Base-by-base conservation (phyloP, 2,329 filamentous ascomycete species). In the Cercospora sp. region DNA sequence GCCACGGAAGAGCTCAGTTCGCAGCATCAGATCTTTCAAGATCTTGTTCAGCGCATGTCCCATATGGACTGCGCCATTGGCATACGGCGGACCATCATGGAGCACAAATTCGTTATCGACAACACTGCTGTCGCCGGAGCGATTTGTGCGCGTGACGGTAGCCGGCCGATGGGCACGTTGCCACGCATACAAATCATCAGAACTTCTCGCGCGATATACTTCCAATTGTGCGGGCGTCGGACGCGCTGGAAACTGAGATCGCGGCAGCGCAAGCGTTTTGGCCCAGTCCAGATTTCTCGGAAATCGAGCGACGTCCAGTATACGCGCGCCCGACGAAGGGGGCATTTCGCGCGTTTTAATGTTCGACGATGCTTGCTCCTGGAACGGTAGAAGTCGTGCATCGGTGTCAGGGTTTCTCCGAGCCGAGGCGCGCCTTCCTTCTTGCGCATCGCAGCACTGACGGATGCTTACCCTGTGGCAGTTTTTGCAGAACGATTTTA, bases 21-120 rank as follows among this genome's bases (percentile, higher is more conserved):
- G 88, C 73, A 93, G 85, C 69, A 97, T 92, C 75, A 98, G 91
- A 80, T 99, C 95, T 83, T 99, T 99, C 68, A 97, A 84, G 73
- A 98, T 90, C 82, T 99, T 99, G 81, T 99, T 99, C 77, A 99
- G 83, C 40, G 95, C 93, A 83, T 99, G 95, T 2, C 95, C 95
- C 69, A 96, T 89, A 77, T 99, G 95, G 9, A 99, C 86, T 55
- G 86, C 87, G 13, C 95, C 95, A 81, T 99, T 99, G 71, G 95
- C 95, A 79, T 98, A 99, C 0, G 95, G 95, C 0, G 95, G 95
- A 0, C 95, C 95, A 88, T 99, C 95, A 77, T 98, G 95, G 8
- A 99, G 84, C 1, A 93, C 83, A 72, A 98, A 99, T 0, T 85
- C 84, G 53, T 87, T 80, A 40, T 86, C 80, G 33, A 86, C 65